Evolutionary conservation across 805 yeast genomes (phyloP).

Genomic region (Spathaspora hagerdaliae): DNA sequence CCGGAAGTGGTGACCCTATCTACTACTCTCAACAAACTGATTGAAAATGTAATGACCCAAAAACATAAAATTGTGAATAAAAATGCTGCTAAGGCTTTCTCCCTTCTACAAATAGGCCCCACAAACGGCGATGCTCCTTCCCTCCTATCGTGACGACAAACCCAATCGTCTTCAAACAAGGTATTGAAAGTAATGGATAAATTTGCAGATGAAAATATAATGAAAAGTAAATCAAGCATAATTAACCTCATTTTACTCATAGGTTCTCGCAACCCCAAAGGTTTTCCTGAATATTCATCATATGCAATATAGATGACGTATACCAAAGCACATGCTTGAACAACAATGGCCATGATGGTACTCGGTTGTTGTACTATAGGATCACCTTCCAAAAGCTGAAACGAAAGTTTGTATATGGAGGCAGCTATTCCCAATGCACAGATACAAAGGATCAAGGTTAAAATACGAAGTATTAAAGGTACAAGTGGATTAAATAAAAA

Average conservation of each 20-base stretch:
- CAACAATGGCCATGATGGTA: slow-evolving; percentile 87
- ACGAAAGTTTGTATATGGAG: slow-evolving; percentile 46
- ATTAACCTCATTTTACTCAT: slow-evolving; percentile 76
- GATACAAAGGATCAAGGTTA: slow-evolving; percentile 48
- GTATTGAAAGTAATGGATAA: slow-evolving; percentile 82
- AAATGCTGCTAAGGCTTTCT: slow-evolving; percentile 73
- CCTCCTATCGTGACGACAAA: slow-evolving; percentile 32
- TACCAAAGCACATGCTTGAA: slow-evolving; percentile 71
- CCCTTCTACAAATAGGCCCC: slow-evolving; percentile 67
- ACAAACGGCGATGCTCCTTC: slow-evolving; percentile 20
- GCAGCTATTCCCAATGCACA: slow-evolving; percentile 72
- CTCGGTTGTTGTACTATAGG: slow-evolving; percentile 73
- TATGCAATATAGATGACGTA: slow-evolving; percentile 79
- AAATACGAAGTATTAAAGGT: slow-evolving; percentile 67
- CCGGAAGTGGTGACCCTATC: slow-evolving; percentile 44
- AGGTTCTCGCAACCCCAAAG: slow-evolving; percentile 85
- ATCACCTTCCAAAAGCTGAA: slow-evolving; percentile 26
- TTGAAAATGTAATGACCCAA: slow-evolving; percentile 84
- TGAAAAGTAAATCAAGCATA: slow-evolving; percentile 78
- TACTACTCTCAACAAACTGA: slow-evolving; percentile 79
- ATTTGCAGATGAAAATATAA: slow-evolving; percentile 86
- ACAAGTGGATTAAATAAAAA: slow-evolving; percentile 74
- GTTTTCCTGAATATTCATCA: slow-evolving; percentile 91
- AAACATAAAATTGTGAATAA: slow-evolving; percentile 67
- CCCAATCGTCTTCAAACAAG: slow-evolving; percentile 78